Conservation (phyloP, 495 filamentous ascomycete species). For the Cudoniella acicularis region DNA sequence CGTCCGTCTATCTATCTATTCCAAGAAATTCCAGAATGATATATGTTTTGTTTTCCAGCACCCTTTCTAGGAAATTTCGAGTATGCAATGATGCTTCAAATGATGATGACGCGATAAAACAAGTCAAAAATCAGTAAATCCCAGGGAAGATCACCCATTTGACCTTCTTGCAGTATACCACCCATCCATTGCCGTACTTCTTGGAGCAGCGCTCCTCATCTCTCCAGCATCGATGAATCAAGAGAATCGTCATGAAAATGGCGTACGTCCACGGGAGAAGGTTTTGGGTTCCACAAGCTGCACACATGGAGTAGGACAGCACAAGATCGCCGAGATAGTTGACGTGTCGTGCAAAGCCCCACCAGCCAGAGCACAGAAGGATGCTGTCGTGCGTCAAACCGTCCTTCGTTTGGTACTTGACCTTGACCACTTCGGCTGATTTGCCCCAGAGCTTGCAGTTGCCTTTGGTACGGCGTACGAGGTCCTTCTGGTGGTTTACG, state of each 20-base stretch:
- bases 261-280: slow-evolving; percentile 45
- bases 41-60: too few species aligned
- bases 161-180: slow-evolving; percentile 40
- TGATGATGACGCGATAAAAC: too few species aligned
- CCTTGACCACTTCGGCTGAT: slow-evolving; percentile 35
- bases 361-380: slow-evolving; percentile 46
- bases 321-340: slow-evolving; percentile 48
- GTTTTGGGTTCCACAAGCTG: slow-evolving; percentile 34
- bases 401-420: slow-evolving; percentile 37
- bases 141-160: slow-evolving; percentile 42
- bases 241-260: slow-evolving; percentile 39
- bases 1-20: too few species aligned
- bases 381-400: slow-evolving; percentile 37
- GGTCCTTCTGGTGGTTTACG: slow-evolving; percentile 47
- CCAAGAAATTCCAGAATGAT: too few species aligned
- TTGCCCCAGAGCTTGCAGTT: slow-evolving; percentile 41
- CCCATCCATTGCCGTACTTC: slow-evolving; percentile 44
- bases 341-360: slow-evolving; percentile 44
- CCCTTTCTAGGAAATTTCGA: too few species aligned
- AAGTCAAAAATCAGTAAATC: slow-evolving; percentile 34
- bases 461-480: slow-evolving; percentile 38
- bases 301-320: slow-evolving; percentile 40
- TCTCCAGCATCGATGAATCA: slow-evolving; percentile 33
- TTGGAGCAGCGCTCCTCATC: slow-evolving; percentile 39
- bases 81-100: too few species aligned